Base-by-base conservation (phyloP, 139 green algal species). In the Chlorella sp. region DNA sequence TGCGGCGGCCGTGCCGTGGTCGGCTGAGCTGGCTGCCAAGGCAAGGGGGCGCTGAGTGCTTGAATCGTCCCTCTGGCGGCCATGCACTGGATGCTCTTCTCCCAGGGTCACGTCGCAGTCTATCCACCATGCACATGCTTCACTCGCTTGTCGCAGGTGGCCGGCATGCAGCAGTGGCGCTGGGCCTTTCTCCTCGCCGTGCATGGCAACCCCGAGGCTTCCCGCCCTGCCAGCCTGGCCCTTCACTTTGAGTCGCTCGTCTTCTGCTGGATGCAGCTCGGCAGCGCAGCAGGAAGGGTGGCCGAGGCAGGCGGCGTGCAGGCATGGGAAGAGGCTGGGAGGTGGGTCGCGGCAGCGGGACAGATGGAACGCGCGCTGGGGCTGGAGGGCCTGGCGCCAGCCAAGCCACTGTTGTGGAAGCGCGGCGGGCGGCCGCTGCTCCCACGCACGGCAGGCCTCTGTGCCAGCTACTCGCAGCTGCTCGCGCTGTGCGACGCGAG, bases 321-420 rank as follows among this genome's bases (percentile, higher is more conserved):
- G 8, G 11, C 33, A 29, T 29, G 14, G 59, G 15, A 33, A 66
- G 69, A 42, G 19, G 69, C 69, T 12, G 53, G 9, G 53, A 27
- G 53, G 53, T 75, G 69, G 69, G 69, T n/a, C 7, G 53, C 69
- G 5, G 69, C 56, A 1, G 56, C 76, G 9, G 45, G 55, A 23
- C 82, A 87, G 74, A 63, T 84, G 46, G 46, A 76, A 38, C 9
- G 36, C 0, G 67, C 62, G 35, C 50, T 88, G 11, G 87, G 82
- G 21, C 67, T 92, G 27, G 70, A 36, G 12, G 65, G 42, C 8
- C 33, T 66, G 2, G 60, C 85, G 36, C 64, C 59, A 42, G 27
- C 80, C 64, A 92, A 92, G 79, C 89, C 90, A 5, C 77, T 94
- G 71, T 79, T 95, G 25, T 98, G 94, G 94, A 73, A 79, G n/a